A percentile compares a stretch with the other conserved stretches of the same genome.
These are phyloP conservation scores for Decorospora gaudefroyi DNA, from an alignment of 2,329 filamentous ascomycete genomes.

Conservation along the genomic window DNA sequence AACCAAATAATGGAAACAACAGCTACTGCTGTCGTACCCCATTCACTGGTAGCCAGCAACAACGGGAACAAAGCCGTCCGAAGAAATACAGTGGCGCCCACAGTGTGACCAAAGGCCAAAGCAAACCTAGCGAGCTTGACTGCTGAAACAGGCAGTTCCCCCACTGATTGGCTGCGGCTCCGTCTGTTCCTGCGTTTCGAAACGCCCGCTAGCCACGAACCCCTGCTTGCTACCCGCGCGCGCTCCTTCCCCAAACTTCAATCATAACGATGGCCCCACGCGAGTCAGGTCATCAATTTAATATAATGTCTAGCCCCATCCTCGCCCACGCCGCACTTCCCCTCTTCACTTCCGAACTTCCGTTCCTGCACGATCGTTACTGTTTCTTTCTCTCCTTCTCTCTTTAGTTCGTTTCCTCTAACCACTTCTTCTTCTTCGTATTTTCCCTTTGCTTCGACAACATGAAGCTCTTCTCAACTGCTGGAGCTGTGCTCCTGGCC, in stretches of 20 bases:
- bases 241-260: slow-evolving; percentile 21
- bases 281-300: slow-evolving; percentile 13
- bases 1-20: not conserved
- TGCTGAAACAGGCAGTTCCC: slow-evolving; percentile 23
- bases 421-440: slow-evolving; percentile 14
- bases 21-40: not conserved
- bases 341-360: slow-evolving; percentile 29
- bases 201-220: slow-evolving; percentile 23
- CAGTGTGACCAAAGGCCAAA: slow-evolving; percentile 9
- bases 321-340: slow-evolving; percentile 22
- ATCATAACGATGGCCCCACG: not conserved
- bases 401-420: slow-evolving; percentile 12
- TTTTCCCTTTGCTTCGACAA: slow-evolving; percentile 22
- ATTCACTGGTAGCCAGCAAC: not conserved
- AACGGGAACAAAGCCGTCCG: slow-evolving; percentile 6
- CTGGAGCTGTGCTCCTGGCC: slow-evolving; percentile 46
- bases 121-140: slow-evolving; percentile 12
- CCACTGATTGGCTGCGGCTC: slow-evolving; percentile 22
- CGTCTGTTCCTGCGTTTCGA: slow-evolving; percentile 29
- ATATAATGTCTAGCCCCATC: slow-evolving; percentile 14
- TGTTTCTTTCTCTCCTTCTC: slow-evolving; percentile 8
- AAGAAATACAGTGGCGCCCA: slow-evolving; percentile 5
- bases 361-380: slow-evolving; percentile 29
- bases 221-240: slow-evolving; percentile 22
- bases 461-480: slow-evolving; percentile 41